A percentile compares a stretch with the other conserved stretches of the same genome.
phyloP scores from a whole-genome alignment of 805 yeast species.

The Helenozyma baotianmanensis region DNA sequence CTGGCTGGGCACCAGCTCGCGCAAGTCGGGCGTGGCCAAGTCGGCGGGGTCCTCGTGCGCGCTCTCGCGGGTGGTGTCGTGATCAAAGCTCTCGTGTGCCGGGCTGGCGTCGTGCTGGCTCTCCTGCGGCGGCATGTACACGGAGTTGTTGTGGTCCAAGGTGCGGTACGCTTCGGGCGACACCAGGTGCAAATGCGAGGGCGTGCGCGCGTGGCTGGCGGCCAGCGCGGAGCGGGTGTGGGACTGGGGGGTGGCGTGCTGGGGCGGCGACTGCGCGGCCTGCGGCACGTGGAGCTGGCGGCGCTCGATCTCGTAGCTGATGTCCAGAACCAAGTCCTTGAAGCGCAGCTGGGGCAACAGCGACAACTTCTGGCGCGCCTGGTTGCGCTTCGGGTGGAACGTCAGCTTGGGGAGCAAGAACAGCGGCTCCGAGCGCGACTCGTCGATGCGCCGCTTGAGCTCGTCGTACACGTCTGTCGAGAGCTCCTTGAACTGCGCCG shows the following conservation, averaged over 20 bases:
- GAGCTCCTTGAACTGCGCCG: conserved; percentile 80
- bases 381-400: conserved; percentile 92
- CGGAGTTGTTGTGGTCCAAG: no score
- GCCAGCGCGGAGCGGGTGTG: background rate
- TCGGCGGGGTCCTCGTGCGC: conserved; percentile 6
- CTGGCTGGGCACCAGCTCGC: conserved; percentile 13
- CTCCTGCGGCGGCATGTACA: no score
- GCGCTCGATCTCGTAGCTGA: conserved; percentile 79
- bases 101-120: no score
- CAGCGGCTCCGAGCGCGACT: conserved; percentile 54
- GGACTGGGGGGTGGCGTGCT: background rate
- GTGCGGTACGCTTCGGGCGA: background rate
- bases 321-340: conserved; percentile 86
- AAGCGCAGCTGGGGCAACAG: conserved; percentile 77
- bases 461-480: conserved; percentile 96
- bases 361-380: conserved; percentile 88
- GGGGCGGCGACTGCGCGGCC: conserved; percentile 1
- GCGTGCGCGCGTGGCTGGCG: background rate
- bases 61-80: no score
- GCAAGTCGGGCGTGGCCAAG: conserved; percentile 12
- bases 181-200: background rate
- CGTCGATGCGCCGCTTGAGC: conserved; percentile 69
- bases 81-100: no score
- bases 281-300: conserved; percentile 48
- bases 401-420: conserved; percentile 63